Evolutionary conservation across 305 asterid genomes (phyloP), one percentile per base, ranked within the genome.

Genomic region (Fraxinus albicans): DNA sequence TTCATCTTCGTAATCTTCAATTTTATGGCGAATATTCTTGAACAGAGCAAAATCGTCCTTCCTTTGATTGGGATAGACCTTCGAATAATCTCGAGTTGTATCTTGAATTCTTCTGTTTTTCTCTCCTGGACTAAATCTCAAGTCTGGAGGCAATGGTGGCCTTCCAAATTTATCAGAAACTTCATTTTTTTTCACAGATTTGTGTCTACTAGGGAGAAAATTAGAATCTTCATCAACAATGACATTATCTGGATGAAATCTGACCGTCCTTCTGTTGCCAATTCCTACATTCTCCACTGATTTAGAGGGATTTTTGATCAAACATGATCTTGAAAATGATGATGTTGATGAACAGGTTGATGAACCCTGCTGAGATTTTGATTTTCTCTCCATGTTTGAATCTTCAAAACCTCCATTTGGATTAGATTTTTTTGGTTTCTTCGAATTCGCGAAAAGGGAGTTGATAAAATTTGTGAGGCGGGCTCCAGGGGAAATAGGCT

Each of bases 401-500:
- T 85, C 84, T 60, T 73, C 83, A 34, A 53, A 55, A 21, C 40
- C 82, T 36, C 44, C 78, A 3, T 23, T 36, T 17, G 15, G 40
- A 6, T 65, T 76, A 12, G 6, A 9, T 0, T 78, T 76, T 34
- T 80, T 82, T 1, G 82, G 2, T 47, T 86, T 89, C 55, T 85
- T 89, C 13, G 79, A 72, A 27, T 80, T 86, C 8, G 79, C 13
- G 86, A 89, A 89, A 23, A 89, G 81, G 6, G 91, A 87, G 83
- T 31, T 83, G 86, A 89, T 72, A 58, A 89, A 85, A 67, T 21
- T 84, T 0, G 91, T 86, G 1, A 90, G 83, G 40, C 84, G 80
- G 69, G 81, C 88, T 5, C 90, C 91, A 0, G 91, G 93, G 0
- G 93, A 87, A 27, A 88, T 42, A 0, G 93, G 93, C 87, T 87